phyloP scores from a whole-genome alignment of 2,329 filamentous ascomycete genomes.

The Fusarium papillatum region DNA sequence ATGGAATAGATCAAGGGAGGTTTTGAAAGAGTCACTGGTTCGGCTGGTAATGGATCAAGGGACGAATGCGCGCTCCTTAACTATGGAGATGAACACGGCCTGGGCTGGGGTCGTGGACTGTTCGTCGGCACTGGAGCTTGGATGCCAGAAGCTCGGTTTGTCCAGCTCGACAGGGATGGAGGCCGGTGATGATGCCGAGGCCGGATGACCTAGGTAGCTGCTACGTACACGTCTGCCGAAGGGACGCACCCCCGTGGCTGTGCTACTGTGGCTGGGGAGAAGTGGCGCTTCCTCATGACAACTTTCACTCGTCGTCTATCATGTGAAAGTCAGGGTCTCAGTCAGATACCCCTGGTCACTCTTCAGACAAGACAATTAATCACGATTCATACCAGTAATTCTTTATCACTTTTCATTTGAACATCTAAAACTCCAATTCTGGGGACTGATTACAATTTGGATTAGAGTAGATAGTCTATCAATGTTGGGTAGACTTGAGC shows the following conservation, averaged over 20 bases:
- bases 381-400: background rate
- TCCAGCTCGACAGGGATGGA: conserved; percentile 39
- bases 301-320: background rate
- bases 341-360: background rate
- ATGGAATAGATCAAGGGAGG: background rate
- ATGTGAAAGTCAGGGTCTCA: conserved; percentile 26
- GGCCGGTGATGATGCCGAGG: conserved; percentile 44
- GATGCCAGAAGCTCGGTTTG: conserved; percentile 20
- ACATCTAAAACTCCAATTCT: background rate
- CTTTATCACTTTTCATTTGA: background rate
- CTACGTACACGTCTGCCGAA: conserved; percentile 1
- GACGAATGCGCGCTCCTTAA: background rate
- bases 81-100: conserved; percentile 17
- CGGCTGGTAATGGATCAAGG: background rate
- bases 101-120: conserved; percentile 25
- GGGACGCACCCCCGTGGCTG: conserved; percentile 23
- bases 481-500: conserved; percentile 20
- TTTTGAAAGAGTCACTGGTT: background rate
- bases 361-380: background rate
- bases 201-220: conserved; percentile 23
- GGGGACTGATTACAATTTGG: conserved; percentile 15
- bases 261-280: conserved; percentile 23
- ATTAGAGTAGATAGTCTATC: conserved; percentile 30
- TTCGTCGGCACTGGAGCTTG: background rate
- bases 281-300: background rate